These are phyloP conservation scores for Tremellales sp. DNA, from an alignment of 1,284 basidiomycete genomes.

Conservation along the genomic window DNA sequence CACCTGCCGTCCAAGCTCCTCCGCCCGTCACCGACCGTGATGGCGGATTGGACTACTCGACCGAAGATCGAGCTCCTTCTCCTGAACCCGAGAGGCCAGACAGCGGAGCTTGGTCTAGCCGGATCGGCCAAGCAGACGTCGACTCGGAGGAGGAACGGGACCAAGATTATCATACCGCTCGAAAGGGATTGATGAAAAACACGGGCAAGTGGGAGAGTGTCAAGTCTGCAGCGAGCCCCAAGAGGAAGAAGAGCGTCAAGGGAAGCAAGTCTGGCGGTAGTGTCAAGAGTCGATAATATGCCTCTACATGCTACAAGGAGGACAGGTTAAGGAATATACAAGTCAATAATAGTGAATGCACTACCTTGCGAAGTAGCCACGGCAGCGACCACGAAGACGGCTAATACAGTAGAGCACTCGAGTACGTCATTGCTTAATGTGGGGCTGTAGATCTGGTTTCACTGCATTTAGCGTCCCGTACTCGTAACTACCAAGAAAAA, in stretches of 20 bases:
- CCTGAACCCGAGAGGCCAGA: constrained; percentile 8
- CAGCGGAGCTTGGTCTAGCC: constrained; percentile 28
- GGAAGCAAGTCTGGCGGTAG: background rate
- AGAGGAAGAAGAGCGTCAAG: constrained; percentile 2
- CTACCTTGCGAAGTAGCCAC: too few relatives aligned
- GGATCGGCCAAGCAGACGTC: constrained; percentile 44
- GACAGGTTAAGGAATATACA: too few relatives aligned
- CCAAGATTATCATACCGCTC: constrained; percentile 34
- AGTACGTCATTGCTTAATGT: too few relatives aligned
- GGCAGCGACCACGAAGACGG: too few relatives aligned
- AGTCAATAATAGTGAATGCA: too few relatives aligned
- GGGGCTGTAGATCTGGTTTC: too few relatives aligned
- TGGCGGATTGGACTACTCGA: background rate
- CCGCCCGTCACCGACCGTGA: constrained; percentile 7
- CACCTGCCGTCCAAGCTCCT: constrained; percentile 17
- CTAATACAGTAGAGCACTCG: too few relatives aligned
- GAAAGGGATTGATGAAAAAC: constrained; percentile 30
- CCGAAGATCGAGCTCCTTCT: constrained; percentile 3
- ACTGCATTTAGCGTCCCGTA: too few relatives aligned
- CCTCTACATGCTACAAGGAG: too few relatives aligned
- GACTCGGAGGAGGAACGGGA: constrained; percentile 39
- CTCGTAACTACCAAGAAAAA: too few relatives aligned
- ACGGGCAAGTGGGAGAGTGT: constrained; percentile 28
- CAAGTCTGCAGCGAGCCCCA: background rate
- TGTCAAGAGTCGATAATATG: background rate